Percentiles rank a stretch among this genome's conserved stretches.
Conservation (phyloP, 2,329 filamentous ascomycete genomes). For the Aurifilum marmelostoma region DNA sequence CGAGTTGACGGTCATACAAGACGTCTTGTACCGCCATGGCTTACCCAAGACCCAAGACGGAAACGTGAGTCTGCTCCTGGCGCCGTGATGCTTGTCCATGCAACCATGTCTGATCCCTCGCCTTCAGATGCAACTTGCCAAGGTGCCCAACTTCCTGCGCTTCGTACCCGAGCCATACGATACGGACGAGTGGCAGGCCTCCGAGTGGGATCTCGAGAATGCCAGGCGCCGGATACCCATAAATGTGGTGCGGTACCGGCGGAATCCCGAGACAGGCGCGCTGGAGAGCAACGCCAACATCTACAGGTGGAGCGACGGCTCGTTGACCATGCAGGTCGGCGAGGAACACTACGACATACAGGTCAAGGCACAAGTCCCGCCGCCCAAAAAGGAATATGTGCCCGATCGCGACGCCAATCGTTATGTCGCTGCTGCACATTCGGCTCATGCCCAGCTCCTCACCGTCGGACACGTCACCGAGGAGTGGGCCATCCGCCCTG, state of each 20-base stretch:
- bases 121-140: conserved; percentile 67
- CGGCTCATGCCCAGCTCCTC: conserved; percentile 69
- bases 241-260: conserved; percentile 70
- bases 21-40: conserved; percentile 69
- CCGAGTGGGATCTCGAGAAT: conserved; percentile 57
- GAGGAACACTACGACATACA: conserved; percentile 76
- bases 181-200: conserved; percentile 66
- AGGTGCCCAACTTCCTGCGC: conserved; percentile 72
- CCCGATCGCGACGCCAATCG: conserved; percentile 73
- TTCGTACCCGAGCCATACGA: conserved; percentile 71
- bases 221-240: conserved; percentile 59
- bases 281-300: conserved; percentile 77
- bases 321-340: conserved; percentile 74
- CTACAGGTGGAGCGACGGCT: conserved; percentile 79
- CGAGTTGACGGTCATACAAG: conserved; percentile 39
- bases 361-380: conserved; percentile 70
- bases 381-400: conserved; percentile 61
- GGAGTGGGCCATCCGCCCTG: conserved; percentile 69
- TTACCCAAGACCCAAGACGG: conserved; percentile 73
- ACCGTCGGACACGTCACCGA: conserved; percentile 77
- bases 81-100: background rate
- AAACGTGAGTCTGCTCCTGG: conserved; percentile 53
- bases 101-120: conserved; percentile 31
- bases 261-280: conserved; percentile 65
- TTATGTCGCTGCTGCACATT: conserved; percentile 73